Conservation (phyloP, 768 basidiomycete species). For the Lactarius evosmus region DNA sequence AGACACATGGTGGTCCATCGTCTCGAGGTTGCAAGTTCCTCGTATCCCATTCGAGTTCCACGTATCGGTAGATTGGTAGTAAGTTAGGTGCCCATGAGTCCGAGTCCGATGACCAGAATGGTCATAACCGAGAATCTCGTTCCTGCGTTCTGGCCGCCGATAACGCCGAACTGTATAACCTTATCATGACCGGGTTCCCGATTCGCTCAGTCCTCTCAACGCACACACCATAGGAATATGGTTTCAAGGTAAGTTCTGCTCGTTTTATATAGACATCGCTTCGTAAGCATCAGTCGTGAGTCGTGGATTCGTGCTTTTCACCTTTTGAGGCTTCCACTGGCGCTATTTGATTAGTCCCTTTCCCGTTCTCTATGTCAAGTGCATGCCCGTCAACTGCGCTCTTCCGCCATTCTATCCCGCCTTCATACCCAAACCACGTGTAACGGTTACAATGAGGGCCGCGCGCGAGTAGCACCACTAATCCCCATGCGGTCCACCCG, state of each 20-base stretch:
- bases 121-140: too few relatives aligned
- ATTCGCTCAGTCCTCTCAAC: too few relatives aligned
- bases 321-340: neutral
- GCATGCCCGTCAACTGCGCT: neutral
- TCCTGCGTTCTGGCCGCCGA: too few relatives aligned
- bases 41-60: too few relatives aligned
- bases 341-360: neutral
- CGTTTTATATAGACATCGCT: neutral
- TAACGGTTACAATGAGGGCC: constrained; percentile 32
- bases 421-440: constrained; percentile 25
- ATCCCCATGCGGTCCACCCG: constrained; percentile 32
- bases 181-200: too few relatives aligned
- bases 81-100: too few relatives aligned
- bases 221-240: neutral
- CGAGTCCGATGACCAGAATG: too few relatives aligned
- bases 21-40: too few relatives aligned
- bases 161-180: too few relatives aligned
- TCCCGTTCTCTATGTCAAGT: neutral
- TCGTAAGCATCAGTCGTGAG: too few relatives aligned
- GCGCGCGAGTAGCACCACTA: constrained; percentile 33
- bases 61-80: too few relatives aligned
- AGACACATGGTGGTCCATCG: too few relatives aligned
- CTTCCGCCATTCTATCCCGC: constrained; percentile 20
- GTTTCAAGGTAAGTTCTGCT: neutral
- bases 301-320: neutral